phyloP scores from a whole-genome alignment of 2,329 filamentous ascomycete species.

The Penicillium thymicola region DNA sequence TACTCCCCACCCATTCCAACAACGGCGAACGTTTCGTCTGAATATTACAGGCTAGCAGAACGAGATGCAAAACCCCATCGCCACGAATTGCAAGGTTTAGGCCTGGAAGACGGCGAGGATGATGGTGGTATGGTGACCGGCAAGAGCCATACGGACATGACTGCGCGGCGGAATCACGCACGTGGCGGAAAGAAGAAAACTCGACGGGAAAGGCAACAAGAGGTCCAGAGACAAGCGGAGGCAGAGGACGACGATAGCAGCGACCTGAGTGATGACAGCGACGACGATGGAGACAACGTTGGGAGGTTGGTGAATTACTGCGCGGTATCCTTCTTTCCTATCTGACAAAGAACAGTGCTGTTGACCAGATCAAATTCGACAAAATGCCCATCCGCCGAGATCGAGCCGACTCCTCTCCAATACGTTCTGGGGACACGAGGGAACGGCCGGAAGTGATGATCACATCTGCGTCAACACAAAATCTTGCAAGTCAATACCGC shows the following conservation, averaged over 20 bases:
- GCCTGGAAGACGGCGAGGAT: slow-evolving; percentile 54
- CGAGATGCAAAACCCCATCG: slow-evolving; percentile 31
- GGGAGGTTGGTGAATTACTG: slow-evolving; percentile 30
- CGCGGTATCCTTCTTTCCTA: not conserved
- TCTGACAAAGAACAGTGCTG: slow-evolving; percentile 52
- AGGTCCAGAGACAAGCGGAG: slow-evolving; percentile 52
- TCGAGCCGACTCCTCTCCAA: slow-evolving; percentile 83
- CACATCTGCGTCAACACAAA: slow-evolving; percentile 54
- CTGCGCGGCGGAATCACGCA: slow-evolving; percentile 45
- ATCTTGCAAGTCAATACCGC: slow-evolving; percentile 47
- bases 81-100: slow-evolving; percentile 28
- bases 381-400: slow-evolving; percentile 83
- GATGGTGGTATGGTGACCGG: slow-evolving; percentile 63
- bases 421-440: slow-evolving; percentile 52
- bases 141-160: slow-evolving; percentile 54
- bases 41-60: slow-evolving; percentile 57
- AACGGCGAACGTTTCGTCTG: slow-evolving; percentile 53
- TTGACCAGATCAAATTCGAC: slow-evolving; percentile 89
- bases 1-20: slow-evolving; percentile 67
- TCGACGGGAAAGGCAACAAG: slow-evolving; percentile 43
- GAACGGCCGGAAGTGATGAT: slow-evolving; percentile 51
- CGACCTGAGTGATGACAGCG: slow-evolving; percentile 64
- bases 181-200: slow-evolving; percentile 32
- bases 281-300: slow-evolving; percentile 55
- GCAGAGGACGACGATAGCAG: slow-evolving; percentile 64